Evolutionary conservation across 225 moss, liverwort and hornwort species (phyloP).

Genomic region (Ulota crispa): DNA sequence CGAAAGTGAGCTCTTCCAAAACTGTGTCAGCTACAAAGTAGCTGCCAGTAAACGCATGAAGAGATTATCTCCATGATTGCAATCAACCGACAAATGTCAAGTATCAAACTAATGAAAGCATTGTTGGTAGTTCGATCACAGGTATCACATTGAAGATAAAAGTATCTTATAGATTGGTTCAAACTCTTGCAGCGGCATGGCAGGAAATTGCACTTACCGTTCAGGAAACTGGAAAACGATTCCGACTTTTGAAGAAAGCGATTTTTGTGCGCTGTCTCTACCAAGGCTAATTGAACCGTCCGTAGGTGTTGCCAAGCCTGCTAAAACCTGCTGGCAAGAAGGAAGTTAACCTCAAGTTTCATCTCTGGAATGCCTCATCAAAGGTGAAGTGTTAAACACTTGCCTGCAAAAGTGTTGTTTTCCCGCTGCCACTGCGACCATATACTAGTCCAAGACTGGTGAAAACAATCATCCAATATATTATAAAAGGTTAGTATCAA

Average conservation of each 20-base stretch:
- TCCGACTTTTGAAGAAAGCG: conserved; percentile 85
- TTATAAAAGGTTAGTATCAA: background rate
- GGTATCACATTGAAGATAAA: background rate
- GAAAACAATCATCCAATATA: conserved; percentile 32
- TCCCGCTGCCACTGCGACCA: conserved; percentile 97
- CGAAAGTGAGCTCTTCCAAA: conserved; percentile 95
- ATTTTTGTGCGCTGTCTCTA: conserved; percentile 46
- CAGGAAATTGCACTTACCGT: conserved; percentile 46
- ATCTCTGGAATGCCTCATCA: conserved; percentile 8
- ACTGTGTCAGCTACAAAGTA: conserved; percentile 89
- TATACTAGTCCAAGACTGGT: conserved; percentile 82
- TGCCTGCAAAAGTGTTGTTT: conserved; percentile 91
- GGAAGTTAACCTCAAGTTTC: conserved; percentile 14
- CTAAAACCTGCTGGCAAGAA: conserved; percentile 65
- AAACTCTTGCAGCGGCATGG: conserved; percentile 3
- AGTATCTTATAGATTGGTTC: background rate
- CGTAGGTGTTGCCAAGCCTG: conserved; percentile 82
- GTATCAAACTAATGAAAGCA: background rate
- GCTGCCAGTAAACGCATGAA: conserved; percentile 48
- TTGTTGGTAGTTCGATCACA: background rate
- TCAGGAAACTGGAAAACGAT: conserved; percentile 99
- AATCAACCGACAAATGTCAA: background rate
- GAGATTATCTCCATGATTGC: conserved; percentile 8
- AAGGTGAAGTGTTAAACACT: conserved; percentile 27
- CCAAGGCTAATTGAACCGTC: conserved; percentile 79